Evolutionary conservation across 371 early-diverging fungal genomes (phyloP).

Genomic region (Batrachochytrium dendrobatidis): DNA sequence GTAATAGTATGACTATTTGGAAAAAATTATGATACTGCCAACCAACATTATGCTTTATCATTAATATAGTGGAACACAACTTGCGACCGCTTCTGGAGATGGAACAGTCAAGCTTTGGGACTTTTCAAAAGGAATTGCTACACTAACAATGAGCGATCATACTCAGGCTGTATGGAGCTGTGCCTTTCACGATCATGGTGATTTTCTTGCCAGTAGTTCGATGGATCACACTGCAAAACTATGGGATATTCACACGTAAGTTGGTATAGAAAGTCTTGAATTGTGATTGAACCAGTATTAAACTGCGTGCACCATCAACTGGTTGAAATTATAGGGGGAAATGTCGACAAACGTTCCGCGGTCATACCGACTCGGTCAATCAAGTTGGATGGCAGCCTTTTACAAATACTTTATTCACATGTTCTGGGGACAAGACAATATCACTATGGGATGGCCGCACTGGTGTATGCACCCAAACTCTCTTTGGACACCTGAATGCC

Average conservation of each 20-base stretch:
- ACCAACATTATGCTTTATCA: neutral
- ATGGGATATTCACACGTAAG: conserved; percentile 41
- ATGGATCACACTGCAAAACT: conserved; percentile 49
- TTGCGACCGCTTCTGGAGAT: conserved; percentile 49
- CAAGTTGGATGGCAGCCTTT: conserved; percentile 41
- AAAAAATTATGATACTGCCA: neutral
- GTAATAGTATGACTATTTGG: neutral
- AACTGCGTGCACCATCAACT: no score
- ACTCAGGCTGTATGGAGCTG: conserved; percentile 47
- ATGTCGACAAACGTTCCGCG: conserved; percentile 44
- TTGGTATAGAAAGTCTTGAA: no score
- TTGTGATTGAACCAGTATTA: neutral
- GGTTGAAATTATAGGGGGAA: conserved; percentile 21
- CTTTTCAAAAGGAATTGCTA: conserved; percentile 38
- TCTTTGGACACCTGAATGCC: conserved; percentile 42
- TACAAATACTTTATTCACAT: conserved; percentile 39
- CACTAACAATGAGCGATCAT: conserved; percentile 41
- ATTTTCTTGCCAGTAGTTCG: conserved; percentile 34
- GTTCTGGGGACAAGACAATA: conserved; percentile 43
- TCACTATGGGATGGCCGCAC: conserved; percentile 45
- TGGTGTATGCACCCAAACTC: conserved; percentile 36
- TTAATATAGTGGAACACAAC: conserved; percentile 32
- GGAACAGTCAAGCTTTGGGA: conserved; percentile 49
- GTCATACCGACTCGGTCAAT: conserved; percentile 45
- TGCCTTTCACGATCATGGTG: conserved; percentile 46